phyloP scores from a whole-genome alignment of 805 yeast genomes.

The Nakazawaea holstii region DNA sequence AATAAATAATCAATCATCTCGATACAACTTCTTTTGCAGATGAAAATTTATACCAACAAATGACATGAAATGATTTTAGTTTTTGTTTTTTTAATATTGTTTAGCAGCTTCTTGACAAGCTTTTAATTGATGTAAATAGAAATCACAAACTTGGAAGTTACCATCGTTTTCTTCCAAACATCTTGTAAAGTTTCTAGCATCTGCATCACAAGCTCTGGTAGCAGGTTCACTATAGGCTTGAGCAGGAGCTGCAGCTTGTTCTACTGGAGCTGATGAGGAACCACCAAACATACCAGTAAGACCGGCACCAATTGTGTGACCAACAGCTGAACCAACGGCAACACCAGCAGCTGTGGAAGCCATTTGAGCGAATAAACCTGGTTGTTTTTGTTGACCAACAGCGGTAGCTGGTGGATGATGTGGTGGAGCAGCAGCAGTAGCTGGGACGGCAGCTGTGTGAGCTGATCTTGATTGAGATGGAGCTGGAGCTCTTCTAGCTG shows the following conservation, averaged over 20 bases:
- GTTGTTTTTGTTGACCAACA: constrained; percentile 50
- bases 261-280: constrained; percentile 48
- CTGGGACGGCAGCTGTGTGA: constrained; percentile 67
- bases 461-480: constrained; percentile 66
- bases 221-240: constrained; percentile 38
- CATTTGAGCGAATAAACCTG: constrained; percentile 95
- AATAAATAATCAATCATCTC: no score
- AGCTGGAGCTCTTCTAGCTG: constrained; percentile 31
- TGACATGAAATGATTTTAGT: no score
- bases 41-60: no score
- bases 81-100: constrained; percentile 46
- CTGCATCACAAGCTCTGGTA: constrained; percentile 72
- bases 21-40: no score
- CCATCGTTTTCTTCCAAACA: constrained; percentile 93
- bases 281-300: constrained; percentile 86
- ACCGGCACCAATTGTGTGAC: constrained; percentile 96
- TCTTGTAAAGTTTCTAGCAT: constrained; percentile 92
- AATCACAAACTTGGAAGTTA: constrained; percentile 95
- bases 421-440: constrained; percentile 34
- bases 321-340: constrained; percentile 96
- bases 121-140: constrained; percentile 93
- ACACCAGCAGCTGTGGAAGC: constrained; percentile 99
- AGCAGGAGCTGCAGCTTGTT: constrained; percentile 30
- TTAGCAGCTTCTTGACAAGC: constrained; percentile 95
- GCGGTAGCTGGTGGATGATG: constrained; percentile 41